A percentile compares a stretch with the other conserved stretches of the same genome.
phyloP scores from a whole-genome alignment of 2,329 filamentous ascomycete species.

The Paecilomyces sp. region DNA sequence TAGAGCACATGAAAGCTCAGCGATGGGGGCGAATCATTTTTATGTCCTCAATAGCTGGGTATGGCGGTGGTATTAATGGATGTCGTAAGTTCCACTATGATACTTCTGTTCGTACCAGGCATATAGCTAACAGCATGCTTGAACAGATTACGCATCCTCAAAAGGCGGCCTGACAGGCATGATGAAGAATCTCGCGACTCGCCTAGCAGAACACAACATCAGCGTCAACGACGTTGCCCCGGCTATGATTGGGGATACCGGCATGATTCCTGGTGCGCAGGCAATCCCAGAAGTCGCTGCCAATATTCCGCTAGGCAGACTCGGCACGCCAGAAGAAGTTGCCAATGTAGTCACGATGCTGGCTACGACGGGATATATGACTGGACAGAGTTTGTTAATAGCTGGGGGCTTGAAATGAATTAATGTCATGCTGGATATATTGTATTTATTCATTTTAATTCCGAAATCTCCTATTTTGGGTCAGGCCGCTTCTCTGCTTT shows the following conservation, averaged over 20 bases:
- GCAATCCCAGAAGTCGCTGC: constrained; percentile 53
- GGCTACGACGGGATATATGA: constrained; percentile 54
- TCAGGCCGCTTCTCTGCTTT: not conserved
- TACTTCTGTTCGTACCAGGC: not conserved
- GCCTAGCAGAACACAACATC: constrained; percentile 54
- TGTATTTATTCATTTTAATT: not conserved
- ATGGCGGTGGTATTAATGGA: constrained; percentile 58
- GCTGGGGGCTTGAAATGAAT: constrained; percentile 30
- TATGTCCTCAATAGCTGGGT: constrained; percentile 56
- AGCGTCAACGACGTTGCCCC: constrained; percentile 63
- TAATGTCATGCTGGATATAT: not conserved
- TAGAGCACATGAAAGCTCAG: constrained; percentile 54
- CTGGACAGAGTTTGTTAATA: constrained; percentile 48
- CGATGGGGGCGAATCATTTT: constrained; percentile 59
- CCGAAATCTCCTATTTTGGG: not conserved
- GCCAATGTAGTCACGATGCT: constrained; percentile 57
- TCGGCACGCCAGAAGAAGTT: constrained; percentile 53
- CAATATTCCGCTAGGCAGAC: constrained; percentile 52
- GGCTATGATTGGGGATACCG: constrained; percentile 60
- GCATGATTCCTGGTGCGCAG: constrained; percentile 55
- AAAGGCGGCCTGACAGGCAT: constrained; percentile 58
- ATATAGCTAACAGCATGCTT: not conserved
- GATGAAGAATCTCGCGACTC: constrained; percentile 57
- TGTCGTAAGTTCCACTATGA: constrained; percentile 34
- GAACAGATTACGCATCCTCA: constrained; percentile 46